Base-by-base conservation (phyloP, 495 filamentous ascomycete species). In the Penicillium argentinense region DNA sequence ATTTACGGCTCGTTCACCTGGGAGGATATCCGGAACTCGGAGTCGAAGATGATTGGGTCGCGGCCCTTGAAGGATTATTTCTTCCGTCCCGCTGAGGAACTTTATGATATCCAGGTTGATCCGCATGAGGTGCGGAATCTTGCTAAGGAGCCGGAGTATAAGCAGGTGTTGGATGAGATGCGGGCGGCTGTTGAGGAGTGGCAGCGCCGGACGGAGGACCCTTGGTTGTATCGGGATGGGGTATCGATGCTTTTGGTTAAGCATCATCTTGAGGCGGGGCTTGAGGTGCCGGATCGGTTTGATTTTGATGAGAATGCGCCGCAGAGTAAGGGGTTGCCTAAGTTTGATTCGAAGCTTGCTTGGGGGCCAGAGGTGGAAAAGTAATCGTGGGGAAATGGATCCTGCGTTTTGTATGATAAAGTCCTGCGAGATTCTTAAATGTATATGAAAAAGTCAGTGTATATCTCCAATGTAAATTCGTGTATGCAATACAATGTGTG, bases 221-320 rank as follows among this genome's bases (percentile, higher is more conserved):
- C 56, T 9, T 75, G 70, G 71, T 52, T 71, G 28, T 66, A 57
- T 43, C 50, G 66, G 23, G 72, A 75, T 65, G 72, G 72, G 8
- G 60, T 69, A 27, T 59, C 53, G 4, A 45, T 66, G 40, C 56
- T 56, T 12, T 47, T 62, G 24, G 53, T 67, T 32, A 45, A 44
- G 14, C 47, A 54, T 46, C 64, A 73, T 60, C 32, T 62, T 21
- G 53, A 67, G 22, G 56, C 52, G n/a, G 72, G 72, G 3, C 41
- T 75, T 33, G 42, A 57, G 43, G 49, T 75, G 2, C 70, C 69
- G 1, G 68, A 75, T 54, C 58, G 67, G 8, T 64, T 63, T 37
- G 70, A 75, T 39, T 64, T 74, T 45, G 67, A 72, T 46, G 40
- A 57, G 19, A 47, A 59, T 9, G 25, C 25, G 39, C 45, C 69